Base-by-base conservation (phyloP, 139 green algal species). In the Protoeuglena noctilucae region DNA sequence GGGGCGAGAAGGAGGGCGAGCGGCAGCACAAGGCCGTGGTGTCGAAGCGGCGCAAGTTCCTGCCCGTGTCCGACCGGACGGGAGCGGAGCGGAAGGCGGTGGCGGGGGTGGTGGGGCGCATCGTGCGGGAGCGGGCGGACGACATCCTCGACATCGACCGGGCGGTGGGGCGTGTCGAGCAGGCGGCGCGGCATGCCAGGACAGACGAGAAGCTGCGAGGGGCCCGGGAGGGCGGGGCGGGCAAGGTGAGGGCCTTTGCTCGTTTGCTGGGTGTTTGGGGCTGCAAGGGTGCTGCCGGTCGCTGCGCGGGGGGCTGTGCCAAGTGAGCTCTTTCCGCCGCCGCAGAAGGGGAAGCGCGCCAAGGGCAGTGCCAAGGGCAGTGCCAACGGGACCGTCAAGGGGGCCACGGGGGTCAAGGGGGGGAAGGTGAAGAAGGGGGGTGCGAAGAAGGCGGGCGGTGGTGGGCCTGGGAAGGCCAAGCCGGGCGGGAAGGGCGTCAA, bases 91-190 rank as follows among this genome's bases (percentile, higher is more conserved):
- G 60, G 7, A 49, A 25, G 12, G 12, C 22, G 25, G 17, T 60
- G 25, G 51, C 51, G 41, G 6, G 47, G 24, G 49, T 83, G 57
- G 78, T 76, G 0, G 79, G 86, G 60, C 67, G 62, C 45, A 73
- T 90, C 23, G 30, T 93, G 21, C 69, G 73, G 1, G 70, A 81
- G 58, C 70, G 72, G 24, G 66, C 73, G 0, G 81, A 87, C 40
- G 79, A 91, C 45, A 63, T 88, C 0, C 40, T 89, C 49, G 76
- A 89, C 49, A 61, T 87, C 5, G 48, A 58, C 39, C 54, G 54
- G 52, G 58, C 66, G 5, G 74, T 78, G n/a, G 62, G 63, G 12
- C 66, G 64, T 50, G 43, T 78, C 18, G 76, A 86, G 63, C 50
- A 64, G 25, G 60, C 64, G 43, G 66, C 61, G 25, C 59, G 75